Evolutionary conservation across 495 filamentous ascomycete genomes (phyloP), one percentile per base, ranked within the genome.

Genomic region (Gamarada debralockiae): DNA sequence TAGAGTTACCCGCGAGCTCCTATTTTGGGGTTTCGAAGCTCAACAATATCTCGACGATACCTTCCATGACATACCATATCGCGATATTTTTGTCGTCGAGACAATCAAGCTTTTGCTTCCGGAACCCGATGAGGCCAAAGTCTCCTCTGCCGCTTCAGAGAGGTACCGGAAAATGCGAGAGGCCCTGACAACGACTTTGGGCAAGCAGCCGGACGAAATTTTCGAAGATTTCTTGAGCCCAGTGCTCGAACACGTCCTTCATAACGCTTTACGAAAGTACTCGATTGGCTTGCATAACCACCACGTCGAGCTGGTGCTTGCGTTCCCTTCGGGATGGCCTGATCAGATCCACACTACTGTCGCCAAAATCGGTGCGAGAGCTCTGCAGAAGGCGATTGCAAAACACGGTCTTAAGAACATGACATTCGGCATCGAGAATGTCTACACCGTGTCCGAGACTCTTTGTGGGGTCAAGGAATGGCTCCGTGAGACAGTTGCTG

Each of bases 391-490:
- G 43, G 41, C 50, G 21, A 14, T 53, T 1, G 22, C 13, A 14
- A 21, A 13, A 7, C 40, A 36, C 39, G 15, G 3, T 14, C 39
- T 53, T 14, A 24, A 45, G 40, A 45, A 15, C 17, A 37, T 44
- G 18, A 36, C n/a, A 13, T 53, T 53, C 18, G 50, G 40, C 7
- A 31, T 53, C 14, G 13, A 53, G 29, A 21, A 53, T 37, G 50
- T 53, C 7, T 53, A 53, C n/a, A 53, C 50, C 8, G 13, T 53
- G 15, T 53, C 50, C 3, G 50, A 53, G 29, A 53, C 50, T 12
- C 15, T 53, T 14, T 44, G 39, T 22, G 50, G 50, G 22, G 40
- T 45, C 0, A 43, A 45, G 24, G 50, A 53, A 23, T 53, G 50
- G 50, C 40, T 53, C 29, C 38, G 12, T 7, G 50, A 25, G 3